phyloP scores from a whole-genome alignment of 2,329 filamentous ascomycete genomes.

The Claviceps sp. region DNA sequence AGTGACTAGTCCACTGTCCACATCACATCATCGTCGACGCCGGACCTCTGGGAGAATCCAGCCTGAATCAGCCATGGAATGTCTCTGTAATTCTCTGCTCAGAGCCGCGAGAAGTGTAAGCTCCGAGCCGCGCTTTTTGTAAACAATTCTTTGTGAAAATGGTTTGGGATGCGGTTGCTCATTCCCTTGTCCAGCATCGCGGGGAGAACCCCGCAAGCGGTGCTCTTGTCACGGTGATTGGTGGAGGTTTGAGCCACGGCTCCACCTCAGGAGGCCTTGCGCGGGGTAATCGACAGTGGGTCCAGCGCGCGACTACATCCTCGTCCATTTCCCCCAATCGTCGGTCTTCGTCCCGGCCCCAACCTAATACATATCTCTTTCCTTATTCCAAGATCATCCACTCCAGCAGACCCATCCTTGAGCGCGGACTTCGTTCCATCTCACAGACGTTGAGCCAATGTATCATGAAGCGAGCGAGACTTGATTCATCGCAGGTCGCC shows the following conservation, averaged over 20 bases:
- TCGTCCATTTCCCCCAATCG: neutral
- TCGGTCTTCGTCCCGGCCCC: conserved; percentile 7
- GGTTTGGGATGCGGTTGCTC: too few relatives aligned
- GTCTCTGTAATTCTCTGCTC: too few relatives aligned
- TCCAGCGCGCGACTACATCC: neutral
- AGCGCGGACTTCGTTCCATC: conserved; percentile 6
- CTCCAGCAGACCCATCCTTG: conserved; percentile 20
- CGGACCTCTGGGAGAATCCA: too few relatives aligned
- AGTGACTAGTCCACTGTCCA: too few relatives aligned
- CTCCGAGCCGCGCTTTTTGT: too few relatives aligned
- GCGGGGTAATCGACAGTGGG: neutral
- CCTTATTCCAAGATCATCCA: neutral
- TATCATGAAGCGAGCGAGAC: conserved; percentile 12
- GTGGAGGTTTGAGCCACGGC: too few relatives aligned
- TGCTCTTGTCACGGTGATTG: neutral
- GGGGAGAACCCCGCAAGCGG: conserved; percentile 15
- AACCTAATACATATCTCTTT: neutral
- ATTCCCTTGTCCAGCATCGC: too few relatives aligned
- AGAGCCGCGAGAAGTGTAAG: too few relatives aligned
- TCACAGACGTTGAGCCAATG: neutral
- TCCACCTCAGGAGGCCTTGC: neutral
- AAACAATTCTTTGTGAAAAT: too few relatives aligned
- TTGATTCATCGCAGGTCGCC: conserved; percentile 9
- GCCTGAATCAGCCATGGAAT: too few relatives aligned
- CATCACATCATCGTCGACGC: too few relatives aligned